Base-by-base conservation (phyloP, 1,284 basidiomycete genomes). In the Cryptococcus jaspeensis region DNA sequence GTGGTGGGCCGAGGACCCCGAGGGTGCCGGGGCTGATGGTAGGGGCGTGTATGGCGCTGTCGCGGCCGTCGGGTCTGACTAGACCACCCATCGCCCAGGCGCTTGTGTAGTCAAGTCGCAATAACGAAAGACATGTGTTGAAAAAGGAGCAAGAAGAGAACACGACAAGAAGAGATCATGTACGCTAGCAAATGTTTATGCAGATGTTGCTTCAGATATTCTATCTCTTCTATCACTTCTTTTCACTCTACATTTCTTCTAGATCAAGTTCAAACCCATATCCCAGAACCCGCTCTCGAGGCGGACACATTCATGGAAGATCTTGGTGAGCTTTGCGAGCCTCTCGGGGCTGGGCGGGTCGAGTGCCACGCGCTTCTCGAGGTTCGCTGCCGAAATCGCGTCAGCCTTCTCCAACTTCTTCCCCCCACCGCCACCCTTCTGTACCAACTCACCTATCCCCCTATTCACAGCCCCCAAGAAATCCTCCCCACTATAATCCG, bases 271-370 rank as follows among this genome's bases (percentile, higher is more conserved):
- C 49, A 78, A 49, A 2, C 74, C 76, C 75, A 77, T 77, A 36
- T 94, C 89, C 93, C 93, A 97, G 75, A 97, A 96, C 2, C 84
- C 85, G 60, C 84, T 87, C 77, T 97, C 93, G 39, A 97, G 80
- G 45, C 81, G 74, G 0, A 90, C 87, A 67, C 89, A 91, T 58
- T 84, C 84, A 64, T 85, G 81, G 88, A 91, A 97, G 5, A 92
- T 84, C 16, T 76, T 68, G 49, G 82, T 80, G 82, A 93, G 88
- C 64, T 88, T 85, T 5, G 78, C 79, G 39, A 92, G 80, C 44
- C 86, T 80, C 13, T 65, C 70, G 0, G 80, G 75, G 0, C 87
- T 88, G 0, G 90, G 88, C 9, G 87, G 84, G 57, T 90, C 85
- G 1, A 70, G 76, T 0, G 78, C 81, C 1, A 87, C 84, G 15